These are phyloP conservation scores for Fusarium paranaense DNA, from an alignment of 2,329 filamentous ascomycete species.

Conservation along the genomic window DNA sequence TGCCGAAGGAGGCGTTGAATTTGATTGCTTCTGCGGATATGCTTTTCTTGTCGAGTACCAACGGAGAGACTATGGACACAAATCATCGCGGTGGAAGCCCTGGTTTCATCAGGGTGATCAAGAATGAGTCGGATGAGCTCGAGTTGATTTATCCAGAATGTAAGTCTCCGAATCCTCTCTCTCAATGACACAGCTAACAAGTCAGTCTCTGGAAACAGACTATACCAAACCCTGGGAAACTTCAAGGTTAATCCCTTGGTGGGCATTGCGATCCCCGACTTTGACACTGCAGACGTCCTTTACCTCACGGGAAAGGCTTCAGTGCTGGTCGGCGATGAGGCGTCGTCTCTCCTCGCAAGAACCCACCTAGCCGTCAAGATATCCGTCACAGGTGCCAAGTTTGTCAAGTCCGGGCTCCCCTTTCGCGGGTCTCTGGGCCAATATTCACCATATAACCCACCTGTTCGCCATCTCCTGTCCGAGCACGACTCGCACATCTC, in stretches of 20 bases:
- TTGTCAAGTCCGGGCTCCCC: slow-evolving; percentile 73
- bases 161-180: slow-evolving; percentile 37
- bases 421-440: slow-evolving; percentile 73
- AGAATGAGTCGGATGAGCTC: slow-evolving; percentile 60
- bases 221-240: slow-evolving; percentile 89
- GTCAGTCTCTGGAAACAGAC: slow-evolving; percentile 77
- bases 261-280: slow-evolving; percentile 80
- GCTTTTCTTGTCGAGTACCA: slow-evolving; percentile 80
- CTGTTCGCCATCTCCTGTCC: slow-evolving; percentile 70
- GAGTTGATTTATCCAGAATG: slow-evolving; percentile 82
- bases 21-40: slow-evolving; percentile 76
- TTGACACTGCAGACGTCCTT: slow-evolving; percentile 76
- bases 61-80: slow-evolving; percentile 80
- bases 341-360: slow-evolving; percentile 71
- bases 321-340: slow-evolving; percentile 73
- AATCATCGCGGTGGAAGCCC: slow-evolving; percentile 82
- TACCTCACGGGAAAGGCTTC: slow-evolving; percentile 78
- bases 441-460: slow-evolving; percentile 83
- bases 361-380: slow-evolving; percentile 80
- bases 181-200: slow-evolving; percentile 18
- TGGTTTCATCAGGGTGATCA: slow-evolving; percentile 78
- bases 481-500: slow-evolving; percentile 59
- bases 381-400: slow-evolving; percentile 68
- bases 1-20: slow-evolving; percentile 66
- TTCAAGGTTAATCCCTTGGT: slow-evolving; percentile 73